Conservation (phyloP, 2,329 filamentous ascomycete species). For the Rhinocladiella similis region DNA sequence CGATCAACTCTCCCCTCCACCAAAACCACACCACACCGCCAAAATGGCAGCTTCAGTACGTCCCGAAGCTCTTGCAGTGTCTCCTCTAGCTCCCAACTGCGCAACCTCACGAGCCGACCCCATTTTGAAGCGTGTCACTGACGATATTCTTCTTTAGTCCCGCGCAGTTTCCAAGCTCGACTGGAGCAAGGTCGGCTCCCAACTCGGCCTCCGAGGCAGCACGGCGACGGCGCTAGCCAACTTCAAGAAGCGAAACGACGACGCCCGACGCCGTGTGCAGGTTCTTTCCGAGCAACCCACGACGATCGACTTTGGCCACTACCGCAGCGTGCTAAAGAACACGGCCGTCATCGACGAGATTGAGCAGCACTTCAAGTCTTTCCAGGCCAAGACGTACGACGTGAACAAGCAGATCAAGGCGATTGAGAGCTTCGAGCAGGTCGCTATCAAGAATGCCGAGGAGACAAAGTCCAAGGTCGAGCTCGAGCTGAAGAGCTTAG, state of each 20-base stretch:
- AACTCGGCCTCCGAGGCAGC: constrained; percentile 93
- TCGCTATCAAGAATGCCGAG: constrained; percentile 95
- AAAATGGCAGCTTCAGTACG: constrained; percentile 42
- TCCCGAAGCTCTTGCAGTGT: constrained; percentile 40
- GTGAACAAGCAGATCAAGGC: constrained; percentile 92
- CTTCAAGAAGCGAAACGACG: constrained; percentile 99
- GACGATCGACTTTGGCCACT: constrained; percentile 87
- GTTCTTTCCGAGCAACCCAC: constrained; percentile 80
- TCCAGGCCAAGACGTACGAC: constrained; percentile 93
- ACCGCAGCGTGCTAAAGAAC: constrained; percentile 94
- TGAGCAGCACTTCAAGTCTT: constrained; percentile 88
- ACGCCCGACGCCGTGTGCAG: constrained; percentile 91
- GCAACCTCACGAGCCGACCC: neutral
- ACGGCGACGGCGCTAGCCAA: constrained; percentile 87
- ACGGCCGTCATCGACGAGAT: constrained; percentile 92
- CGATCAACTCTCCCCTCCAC: constrained; percentile 7
- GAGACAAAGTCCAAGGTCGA: constrained; percentile 96
- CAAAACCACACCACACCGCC: constrained; percentile 32
- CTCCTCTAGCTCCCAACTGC: constrained; percentile 38
- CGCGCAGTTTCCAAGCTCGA: constrained; percentile 99
- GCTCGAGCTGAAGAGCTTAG: constrained; percentile 87
- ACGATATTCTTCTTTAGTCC: constrained; percentile 61
- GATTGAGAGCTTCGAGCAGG: constrained; percentile 95
- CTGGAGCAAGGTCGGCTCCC: constrained; percentile 92
- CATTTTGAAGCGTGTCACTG: constrained; percentile 18